A percentile compares a stretch with the other conserved stretches of the same genome.
Conservation (phyloP, 2,329 filamentous ascomycete species). For the Fonsecaea multimorphosa region DNA sequence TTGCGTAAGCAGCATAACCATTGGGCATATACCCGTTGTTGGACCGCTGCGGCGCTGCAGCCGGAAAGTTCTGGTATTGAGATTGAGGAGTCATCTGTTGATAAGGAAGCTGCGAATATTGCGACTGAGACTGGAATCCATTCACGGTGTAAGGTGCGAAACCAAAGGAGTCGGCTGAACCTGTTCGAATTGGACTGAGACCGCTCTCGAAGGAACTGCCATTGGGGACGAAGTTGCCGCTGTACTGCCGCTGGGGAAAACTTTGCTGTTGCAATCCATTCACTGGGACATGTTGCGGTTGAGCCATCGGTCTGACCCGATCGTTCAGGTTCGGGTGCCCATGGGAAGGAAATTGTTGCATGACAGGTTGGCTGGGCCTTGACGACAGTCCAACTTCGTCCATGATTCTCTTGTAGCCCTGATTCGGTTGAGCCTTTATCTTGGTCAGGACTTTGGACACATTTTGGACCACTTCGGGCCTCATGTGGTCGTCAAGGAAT, state of each 20-base stretch:
- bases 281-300: slow-evolving; percentile 46
- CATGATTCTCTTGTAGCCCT: slow-evolving; percentile 98
- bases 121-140: slow-evolving; percentile 44
- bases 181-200: slow-evolving; percentile 46
- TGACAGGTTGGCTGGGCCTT: slow-evolving; percentile 42
- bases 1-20: slow-evolving; percentile 52
- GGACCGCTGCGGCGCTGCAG: slow-evolving; percentile 54
- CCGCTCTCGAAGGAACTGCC: slow-evolving; percentile 46
- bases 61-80: slow-evolving; percentile 62
- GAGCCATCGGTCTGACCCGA: slow-evolving; percentile 51
- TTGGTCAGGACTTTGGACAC: slow-evolving; percentile 86
- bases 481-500: slow-evolving; percentile 92
- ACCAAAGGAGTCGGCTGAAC: slow-evolving; percentile 45
- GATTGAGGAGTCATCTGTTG: slow-evolving; percentile 56
- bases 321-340: slow-evolving; percentile 47
- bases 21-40: slow-evolving; percentile 53
- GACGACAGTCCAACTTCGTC: slow-evolving; percentile 90
- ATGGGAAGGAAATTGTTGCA: slow-evolving; percentile 50
- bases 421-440: slow-evolving; percentile 90
- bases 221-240: slow-evolving; percentile 48
- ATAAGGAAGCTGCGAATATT: slow-evolving; percentile 49
- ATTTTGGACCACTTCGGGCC: slow-evolving; percentile 85
- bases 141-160: slow-evolving; percentile 50
- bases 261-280: slow-evolving; percentile 42
- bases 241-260: slow-evolving; percentile 51